These are phyloP conservation scores for Annulohypoxylon maeteangense DNA, from an alignment of 495 filamentous ascomycete genomes.

Conservation along the genomic window DNA sequence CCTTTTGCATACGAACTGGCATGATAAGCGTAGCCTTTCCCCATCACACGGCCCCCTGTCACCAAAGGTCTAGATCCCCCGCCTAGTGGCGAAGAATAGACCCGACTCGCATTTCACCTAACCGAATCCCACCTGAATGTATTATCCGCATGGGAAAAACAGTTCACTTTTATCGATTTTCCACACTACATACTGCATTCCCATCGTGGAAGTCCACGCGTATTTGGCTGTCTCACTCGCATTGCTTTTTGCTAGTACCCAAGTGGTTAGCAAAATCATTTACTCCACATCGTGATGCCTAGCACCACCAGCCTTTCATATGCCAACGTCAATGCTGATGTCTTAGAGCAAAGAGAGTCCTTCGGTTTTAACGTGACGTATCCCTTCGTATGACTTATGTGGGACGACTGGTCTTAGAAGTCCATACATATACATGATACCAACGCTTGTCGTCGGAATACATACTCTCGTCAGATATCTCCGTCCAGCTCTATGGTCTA, in stretches of 20 bases:
- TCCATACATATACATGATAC: background rate
- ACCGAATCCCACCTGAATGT: conserved; percentile 23
- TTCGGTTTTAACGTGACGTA: conserved; percentile 12
- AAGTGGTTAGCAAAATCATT: conserved; percentile 9
- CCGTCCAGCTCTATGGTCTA: background rate
- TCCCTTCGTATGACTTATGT: conserved; percentile 1
- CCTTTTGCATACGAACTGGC: conserved; percentile 31
- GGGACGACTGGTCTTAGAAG: conserved; percentile 16
- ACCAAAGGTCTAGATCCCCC: conserved; percentile 36
- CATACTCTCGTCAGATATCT: background rate
- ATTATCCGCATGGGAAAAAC: conserved; percentile 28
- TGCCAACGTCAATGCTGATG: conserved; percentile 14
- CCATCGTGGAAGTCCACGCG: conserved; percentile 30
- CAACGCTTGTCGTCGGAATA: background rate
- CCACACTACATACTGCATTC: background rate
- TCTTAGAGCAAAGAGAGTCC: conserved; percentile 6
- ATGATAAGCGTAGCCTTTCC: conserved; percentile 23
- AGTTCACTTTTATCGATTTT: conserved; percentile 27
- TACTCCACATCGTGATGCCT: conserved; percentile 19
- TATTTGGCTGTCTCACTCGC: conserved; percentile 12
- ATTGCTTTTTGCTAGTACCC: conserved; percentile 15
- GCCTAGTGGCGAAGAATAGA: conserved; percentile 29
- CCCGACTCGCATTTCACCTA: conserved; percentile 28
- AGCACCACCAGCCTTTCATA: conserved; percentile 14
- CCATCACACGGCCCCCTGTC: conserved; percentile 23